Base-by-base conservation (phyloP, 169 alveolate species). In the Perkinsus chesapeaki region DNA sequence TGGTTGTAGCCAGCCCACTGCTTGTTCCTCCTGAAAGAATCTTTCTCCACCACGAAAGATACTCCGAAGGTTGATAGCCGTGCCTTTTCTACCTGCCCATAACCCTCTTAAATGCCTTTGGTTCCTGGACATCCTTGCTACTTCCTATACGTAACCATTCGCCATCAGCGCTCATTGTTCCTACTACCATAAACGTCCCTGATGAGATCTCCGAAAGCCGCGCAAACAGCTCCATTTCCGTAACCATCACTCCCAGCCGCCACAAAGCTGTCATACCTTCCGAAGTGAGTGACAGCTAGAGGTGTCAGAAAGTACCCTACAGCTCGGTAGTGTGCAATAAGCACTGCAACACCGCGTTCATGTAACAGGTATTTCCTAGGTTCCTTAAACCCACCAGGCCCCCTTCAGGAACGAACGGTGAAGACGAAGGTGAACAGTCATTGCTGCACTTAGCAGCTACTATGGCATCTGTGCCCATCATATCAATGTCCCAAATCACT, bases 311-410 rank as follows among this genome's bases (percentile, higher is more conserved):
- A 0, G 27, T n/a, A n/a, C n/a, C 82, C 12, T 60, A 60, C 82
- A 60, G 82, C 82, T 60, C 82, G 27, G 82, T 60, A 7, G 82
- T 60, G 82, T 60, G 82, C 82, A 60, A 34, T n/a, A 94, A 92
- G n/a, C 95, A 94, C 82, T 94, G 95, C 37, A 94, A 47, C 39
- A 73, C 93, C 20, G 95, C 92, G 47, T 94, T 94, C 39, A 94
- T 82, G 90, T 94, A 94, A 72, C 95, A 94, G 3, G 95, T 94
- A 92, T 94, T 91, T 19, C 95, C 93, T 39, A 94, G 38, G 73
- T 94, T 94, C 91, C 48, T 23, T 23, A 94, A 92, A 12, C 93
- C 91, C 82, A 60, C 82, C 82, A 60, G 82, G 31, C 82, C 82
- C 31, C 82, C 82, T 23, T 60, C 82, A 16, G 82, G 82, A 34